Evolutionary conservation across 2,329 filamentous ascomycete genomes (phyloP), one percentile per base, ranked within the genome.

Genomic region (Ophiostoma australiae): DNA sequence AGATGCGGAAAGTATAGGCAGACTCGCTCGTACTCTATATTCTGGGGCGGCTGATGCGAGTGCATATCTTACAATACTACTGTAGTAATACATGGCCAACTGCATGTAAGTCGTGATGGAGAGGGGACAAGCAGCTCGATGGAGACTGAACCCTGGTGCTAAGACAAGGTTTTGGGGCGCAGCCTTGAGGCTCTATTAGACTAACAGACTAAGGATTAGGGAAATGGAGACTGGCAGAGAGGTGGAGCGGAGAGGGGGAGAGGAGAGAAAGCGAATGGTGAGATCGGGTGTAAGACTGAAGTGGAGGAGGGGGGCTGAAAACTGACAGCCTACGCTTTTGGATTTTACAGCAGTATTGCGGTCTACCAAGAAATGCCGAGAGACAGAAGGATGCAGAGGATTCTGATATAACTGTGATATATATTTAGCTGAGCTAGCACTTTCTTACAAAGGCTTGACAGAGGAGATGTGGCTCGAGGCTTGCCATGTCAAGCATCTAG

Each of bases 81-180:
- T 13, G 3, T 8, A 58, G n/a, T n/a, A 20, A 58, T 58, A 58
- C 52, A 58, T 58, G n/a, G 17, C n/a, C n/a, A 31, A 13, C 52
- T 23, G n/a, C 52, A 27, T 58, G 52, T 58, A 55, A 55, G 52
- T 58, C 52, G 52, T 33, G 65, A 63, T 23, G 55, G 23, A 10
- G 33, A n/a, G 13, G 35, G 61, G 27, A 33, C 1, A 37, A 37
- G 17, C 61, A n/a, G 44, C 44, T 20, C 1, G 23, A 23, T 27
- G 52, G 17, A 39, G 31, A n/a, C 17, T 39, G 13, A n/a, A 66
- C n/a, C 35, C 13, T 33, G 55, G 55, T 44, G 15, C 17, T 13
- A 33, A n/a, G 11, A 61, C 55, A 61, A 61, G 55, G 55, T 61
- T 61, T 27, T 33, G 55, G 33, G 55, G 55, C 55, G 55, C 55